Base-by-base conservation (phyloP, 2,329 filamentous ascomycete species). In the Scedosporium apiospermum region DNA sequence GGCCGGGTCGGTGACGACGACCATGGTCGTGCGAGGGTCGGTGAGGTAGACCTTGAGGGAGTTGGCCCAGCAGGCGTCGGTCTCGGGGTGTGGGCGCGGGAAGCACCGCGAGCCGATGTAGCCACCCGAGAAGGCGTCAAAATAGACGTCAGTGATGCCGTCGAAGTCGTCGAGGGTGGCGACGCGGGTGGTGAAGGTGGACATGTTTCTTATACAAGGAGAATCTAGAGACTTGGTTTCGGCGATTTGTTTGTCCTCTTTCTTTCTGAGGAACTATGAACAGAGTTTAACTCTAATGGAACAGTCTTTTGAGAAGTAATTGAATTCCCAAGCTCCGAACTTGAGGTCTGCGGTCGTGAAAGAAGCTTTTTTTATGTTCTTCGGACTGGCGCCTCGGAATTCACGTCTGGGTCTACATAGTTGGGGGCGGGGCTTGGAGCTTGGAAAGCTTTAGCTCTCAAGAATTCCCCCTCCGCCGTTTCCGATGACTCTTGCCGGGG, bases 101-200 rank as follows among this genome's bases (percentile, higher is more conserved):
- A 78, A 80, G 42, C 77, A 74, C 18, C 72, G 67, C 5, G 68
- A 65, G 21, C 73, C 72, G 14, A 82, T 69, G 3, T 72, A 63
- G 44, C 74, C 77, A 57, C 68, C 65, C 3, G 65, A 62, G 67
- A 84, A 84, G 53, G 78, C 77, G 10, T 74, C 71, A 64, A 78
- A 70, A 68, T 81, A 81, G 65, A 80, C 73, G 10, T 74, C 70
- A 57, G 70, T 73, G 27, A 83, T 69, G 18, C 64, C 69, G 10
- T 73, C 66, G 2, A 76, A 70, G 68, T 84, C 81, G 12, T 68
- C 69, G 14, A 69, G 65, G 1, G 68, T 74, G 53, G 76, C 80
- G 53, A 42, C 12, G 12, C 57, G 42, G 12, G 30, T 34, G 46
- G 49, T 61, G 23, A 61, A 49, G 10, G 23, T 44, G 30, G 57